Evolutionary conservation across 2,329 filamentous ascomycete genomes (phyloP), one percentile per base, ranked within the genome.

Genomic region (Epichloe baconii): DNA sequence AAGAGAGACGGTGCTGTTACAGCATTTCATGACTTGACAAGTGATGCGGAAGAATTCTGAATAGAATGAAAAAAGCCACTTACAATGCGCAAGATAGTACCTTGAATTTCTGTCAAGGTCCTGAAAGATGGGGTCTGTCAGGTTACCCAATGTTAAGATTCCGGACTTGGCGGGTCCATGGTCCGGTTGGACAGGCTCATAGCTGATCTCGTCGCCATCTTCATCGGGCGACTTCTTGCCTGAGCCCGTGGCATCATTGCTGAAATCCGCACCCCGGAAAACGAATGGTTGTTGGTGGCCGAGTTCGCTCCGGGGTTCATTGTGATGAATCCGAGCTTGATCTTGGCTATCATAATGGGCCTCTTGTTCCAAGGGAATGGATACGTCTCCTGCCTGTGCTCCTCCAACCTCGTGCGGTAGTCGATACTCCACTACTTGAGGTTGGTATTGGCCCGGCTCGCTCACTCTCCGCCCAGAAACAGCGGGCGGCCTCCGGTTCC

Each of bases 41-140:
- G 19, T 4, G 21, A 12, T 15, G 41, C 17, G 11, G 14, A 19
- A 11, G 41, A 23, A 12, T 10, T 43, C 10, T 43, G 41, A 11
- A 35, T 43, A 17, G 12, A 41, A 23, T 8, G n/a, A 34, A 10
- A 40, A 17, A 14, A 15, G 23, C 17, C 3, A 66, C 72, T 61
- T 61, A 78, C 75, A 78, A 52, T 78, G 74, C 38, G 69, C 65
- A 42, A 78, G 63, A 59, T 78, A 78, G 55, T 68, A 66, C 53
- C 73, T 64, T 31, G 71, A 71, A 43, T 65, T 65, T 19, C 55
- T 62, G 55, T 72, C 70, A 43, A 81, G 68, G 55, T 78, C 73
- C 56, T 78, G 74, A 52, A 80, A 69, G 44, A 80, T 57, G 12
- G 78, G 78, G 59, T 82, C 78, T 31, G 73, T 68, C 47, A 79